A percentile compares a stretch with the other conserved stretches of the same genome.
Evolutionary conservation across 2,329 filamentous ascomycete species (phyloP).

Genomic region (Neonectria punicea): DNA sequence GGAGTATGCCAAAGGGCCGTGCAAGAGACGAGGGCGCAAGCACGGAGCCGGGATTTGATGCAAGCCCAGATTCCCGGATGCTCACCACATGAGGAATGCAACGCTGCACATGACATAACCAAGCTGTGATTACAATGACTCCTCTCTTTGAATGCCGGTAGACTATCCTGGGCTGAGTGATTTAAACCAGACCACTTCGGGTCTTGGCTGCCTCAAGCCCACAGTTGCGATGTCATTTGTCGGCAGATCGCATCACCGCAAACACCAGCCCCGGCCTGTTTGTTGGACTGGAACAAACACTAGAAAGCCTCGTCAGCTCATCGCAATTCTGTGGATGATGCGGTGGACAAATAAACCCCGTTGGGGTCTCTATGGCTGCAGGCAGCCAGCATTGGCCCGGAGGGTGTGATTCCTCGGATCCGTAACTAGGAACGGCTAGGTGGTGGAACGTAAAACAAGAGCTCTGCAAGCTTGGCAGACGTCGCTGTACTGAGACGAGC

Average conservation of each 20-base stretch:
- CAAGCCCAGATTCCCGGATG: constrained; percentile 17
- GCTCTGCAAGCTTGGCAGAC: constrained; percentile 13
- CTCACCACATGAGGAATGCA: constrained; percentile 12
- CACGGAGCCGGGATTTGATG: constrained; percentile 7
- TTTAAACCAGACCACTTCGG: constrained; percentile 18
- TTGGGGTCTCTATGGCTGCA: neutral
- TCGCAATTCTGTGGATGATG: neutral
- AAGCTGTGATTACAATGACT: constrained; percentile 2
- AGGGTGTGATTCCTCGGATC: constrained; percentile 3
- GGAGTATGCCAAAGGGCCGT: constrained; percentile 5
- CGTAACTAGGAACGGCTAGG: constrained; percentile 8
- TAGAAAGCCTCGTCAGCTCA: neutral
- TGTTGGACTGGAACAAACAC: neutral
- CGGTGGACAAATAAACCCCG: neutral
- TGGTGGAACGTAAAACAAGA: constrained; percentile 18
- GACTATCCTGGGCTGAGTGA: constrained; percentile 8
- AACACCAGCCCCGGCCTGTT: neutral
- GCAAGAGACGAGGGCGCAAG: neutral
- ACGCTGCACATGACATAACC: constrained; percentile 13
- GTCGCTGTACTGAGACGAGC: neutral
- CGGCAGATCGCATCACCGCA: neutral
- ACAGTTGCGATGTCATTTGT: constrained; percentile 4
- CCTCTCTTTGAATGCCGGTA: neutral
- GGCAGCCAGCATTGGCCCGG: neutral
- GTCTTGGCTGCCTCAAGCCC: constrained; percentile 15